Conservation (phyloP, 306 rosid genomes). For the Cucumis hystrix region DNA sequence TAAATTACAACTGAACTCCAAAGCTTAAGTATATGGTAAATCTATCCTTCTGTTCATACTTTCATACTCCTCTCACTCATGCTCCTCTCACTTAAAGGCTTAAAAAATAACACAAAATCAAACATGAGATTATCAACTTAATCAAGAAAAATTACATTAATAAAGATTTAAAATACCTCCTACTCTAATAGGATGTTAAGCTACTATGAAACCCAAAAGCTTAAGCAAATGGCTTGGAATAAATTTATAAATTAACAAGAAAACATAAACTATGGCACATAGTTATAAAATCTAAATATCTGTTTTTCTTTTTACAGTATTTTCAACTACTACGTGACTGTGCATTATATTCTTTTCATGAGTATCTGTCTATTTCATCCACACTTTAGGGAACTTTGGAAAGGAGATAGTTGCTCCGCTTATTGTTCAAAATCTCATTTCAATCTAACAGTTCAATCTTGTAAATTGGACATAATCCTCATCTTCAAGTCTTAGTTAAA, state of each 20-base stretch:
- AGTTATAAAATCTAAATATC: neutral
- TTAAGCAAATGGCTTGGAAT: neutral
- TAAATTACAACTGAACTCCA: neutral
- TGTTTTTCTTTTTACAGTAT: neutral
- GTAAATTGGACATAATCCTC: neutral
- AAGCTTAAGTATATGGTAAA: neutral
- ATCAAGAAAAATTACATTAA: neutral
- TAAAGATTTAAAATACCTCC: neutral
- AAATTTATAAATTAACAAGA: neutral
- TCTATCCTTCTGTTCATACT: neutral
- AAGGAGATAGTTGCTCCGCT: neutral
- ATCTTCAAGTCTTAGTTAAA: neutral
- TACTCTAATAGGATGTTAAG: neutral
- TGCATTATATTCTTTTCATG: neutral
- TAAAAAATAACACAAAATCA: neutral
- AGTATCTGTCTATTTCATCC: neutral
- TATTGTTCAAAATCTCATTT: neutral
- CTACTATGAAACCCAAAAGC: neutral
- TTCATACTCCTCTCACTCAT: neutral
- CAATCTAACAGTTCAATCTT: neutral
- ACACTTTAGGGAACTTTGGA: neutral
- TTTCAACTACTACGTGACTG: neutral
- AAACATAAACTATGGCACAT: neutral
- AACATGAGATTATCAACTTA: neutral
- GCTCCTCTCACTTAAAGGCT: neutral